phyloP scores from a whole-genome alignment of 2,329 filamentous ascomycete species.

The Paraphaeosphaeria sporulosa region DNA sequence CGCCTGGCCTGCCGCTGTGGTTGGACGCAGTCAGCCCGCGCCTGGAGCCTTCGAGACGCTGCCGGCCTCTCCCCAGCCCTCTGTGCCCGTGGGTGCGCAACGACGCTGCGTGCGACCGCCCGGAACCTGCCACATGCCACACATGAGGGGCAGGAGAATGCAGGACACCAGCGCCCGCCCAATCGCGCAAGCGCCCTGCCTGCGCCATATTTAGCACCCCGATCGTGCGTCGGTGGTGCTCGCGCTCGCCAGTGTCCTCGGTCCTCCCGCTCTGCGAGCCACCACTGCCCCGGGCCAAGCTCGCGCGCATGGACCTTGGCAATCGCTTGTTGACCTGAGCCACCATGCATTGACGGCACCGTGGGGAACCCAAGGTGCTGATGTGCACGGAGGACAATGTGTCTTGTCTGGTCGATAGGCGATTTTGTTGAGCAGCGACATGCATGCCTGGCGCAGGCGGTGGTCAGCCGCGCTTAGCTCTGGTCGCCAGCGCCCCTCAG shows the following conservation, averaged over 20 bases:
- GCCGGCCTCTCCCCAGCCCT: slow-evolving; percentile 15
- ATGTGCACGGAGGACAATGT: slow-evolving; percentile 15
- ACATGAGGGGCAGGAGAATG: slow-evolving; percentile 10
- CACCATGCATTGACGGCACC: slow-evolving; percentile 32
- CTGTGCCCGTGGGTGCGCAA: too few species aligned
- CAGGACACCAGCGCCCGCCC: neutral
- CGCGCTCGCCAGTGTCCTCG: neutral
- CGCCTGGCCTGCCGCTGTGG: neutral
- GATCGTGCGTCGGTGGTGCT: neutral
- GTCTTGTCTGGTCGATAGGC: slow-evolving; percentile 1
- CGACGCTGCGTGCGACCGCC: slow-evolving; percentile 8
- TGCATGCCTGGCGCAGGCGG: neutral
- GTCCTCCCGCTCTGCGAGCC: slow-evolving; percentile 25
- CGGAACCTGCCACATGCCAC: slow-evolving; percentile 10
- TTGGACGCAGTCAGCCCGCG: slow-evolving; percentile 5
- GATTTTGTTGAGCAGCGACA: slow-evolving; percentile 4
- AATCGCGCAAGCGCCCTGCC: neutral
- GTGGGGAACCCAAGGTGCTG: slow-evolving; percentile 13
- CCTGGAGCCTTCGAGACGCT: slow-evolving; percentile 17
- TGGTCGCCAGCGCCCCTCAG: too few species aligned
- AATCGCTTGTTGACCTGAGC: slow-evolving; percentile 26
- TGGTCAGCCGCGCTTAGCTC: too few species aligned
- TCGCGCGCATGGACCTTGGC: slow-evolving; percentile 34
- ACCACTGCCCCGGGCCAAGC: slow-evolving; percentile 33
- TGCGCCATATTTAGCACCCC: slow-evolving; percentile 24